A percentile compares a stretch with the other conserved stretches of the same genome.
These are phyloP conservation scores for Yamadazyma philogaea DNA, from an alignment of 805 yeast genomes.

Conservation along the genomic window DNA sequence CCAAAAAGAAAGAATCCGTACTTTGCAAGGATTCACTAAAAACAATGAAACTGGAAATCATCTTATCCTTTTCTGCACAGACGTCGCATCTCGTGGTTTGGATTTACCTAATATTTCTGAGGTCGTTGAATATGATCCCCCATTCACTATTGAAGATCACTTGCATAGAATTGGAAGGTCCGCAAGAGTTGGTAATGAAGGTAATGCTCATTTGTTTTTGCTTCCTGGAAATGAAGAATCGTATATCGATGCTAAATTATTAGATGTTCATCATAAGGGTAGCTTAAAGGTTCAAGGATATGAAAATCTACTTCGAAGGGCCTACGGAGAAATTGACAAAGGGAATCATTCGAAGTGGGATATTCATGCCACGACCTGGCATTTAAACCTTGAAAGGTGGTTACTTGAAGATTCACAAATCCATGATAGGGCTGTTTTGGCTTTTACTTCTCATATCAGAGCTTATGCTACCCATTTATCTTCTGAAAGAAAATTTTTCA, in stretches of 20 bases:
- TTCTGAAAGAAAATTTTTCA: constrained; percentile 74
- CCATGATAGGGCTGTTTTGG: constrained; percentile 69
- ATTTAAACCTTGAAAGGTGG: constrained; percentile 85
- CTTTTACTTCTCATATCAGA: constrained; percentile 83
- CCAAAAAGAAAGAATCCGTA: constrained; percentile 78
- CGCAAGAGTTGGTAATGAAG: constrained; percentile 92
- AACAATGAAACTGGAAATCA: constrained; percentile 41
- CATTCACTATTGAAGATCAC: constrained; percentile 91
- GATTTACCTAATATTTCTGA: constrained; percentile 84
- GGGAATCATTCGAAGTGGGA: constrained; percentile 68
- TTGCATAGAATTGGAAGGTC: constrained; percentile 96
- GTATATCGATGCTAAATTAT: constrained; percentile 56
- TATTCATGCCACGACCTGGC: constrained; percentile 94
- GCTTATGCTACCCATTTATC: constrained; percentile 95
- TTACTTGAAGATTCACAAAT: constrained; percentile 63
- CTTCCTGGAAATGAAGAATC: constrained; percentile 90
- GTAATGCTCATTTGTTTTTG: constrained; percentile 73
- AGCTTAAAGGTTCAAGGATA: constrained; percentile 34
- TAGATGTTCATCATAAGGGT: constrained; percentile 37
- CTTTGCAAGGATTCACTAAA: constrained; percentile 58
- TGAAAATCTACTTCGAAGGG: constrained; percentile 30
- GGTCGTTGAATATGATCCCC: constrained; percentile 93
- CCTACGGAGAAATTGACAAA: constrained; percentile 34
- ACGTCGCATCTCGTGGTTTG: constrained; percentile 95
- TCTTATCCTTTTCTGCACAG: constrained; percentile 84